Percentiles rank a stretch among this genome's conserved stretches.
phyloP scores from a whole-genome alignment of 345 rosid species.

The Physaria fendleri region DNA sequence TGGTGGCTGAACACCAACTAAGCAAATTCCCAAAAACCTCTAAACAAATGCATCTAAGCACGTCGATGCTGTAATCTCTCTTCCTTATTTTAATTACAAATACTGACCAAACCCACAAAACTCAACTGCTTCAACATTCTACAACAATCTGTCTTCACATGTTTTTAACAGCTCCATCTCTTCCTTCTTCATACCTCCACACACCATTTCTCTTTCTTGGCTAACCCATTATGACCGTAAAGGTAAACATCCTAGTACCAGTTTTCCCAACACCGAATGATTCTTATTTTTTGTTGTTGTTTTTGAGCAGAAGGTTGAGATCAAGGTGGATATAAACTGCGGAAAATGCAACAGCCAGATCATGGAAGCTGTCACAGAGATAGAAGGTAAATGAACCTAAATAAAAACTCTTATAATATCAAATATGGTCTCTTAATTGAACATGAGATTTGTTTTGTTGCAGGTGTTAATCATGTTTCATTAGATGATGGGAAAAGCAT shows the following conservation, averaged over 20 bases:
- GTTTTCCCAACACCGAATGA: neutral
- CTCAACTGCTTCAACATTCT: constrained; percentile 21
- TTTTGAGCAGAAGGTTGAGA: constrained; percentile 21
- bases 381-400: constrained; percentile 23
- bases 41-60: constrained; percentile 21
- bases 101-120: constrained; percentile 13
- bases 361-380: constrained; percentile 28
- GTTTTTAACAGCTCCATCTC: constrained; percentile 1
- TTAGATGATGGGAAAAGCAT: constrained; percentile 18
- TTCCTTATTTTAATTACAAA: constrained; percentile 11
- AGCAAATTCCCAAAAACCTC: constrained; percentile 7
- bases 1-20: constrained; percentile 20
- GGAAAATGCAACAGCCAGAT: constrained; percentile 25
- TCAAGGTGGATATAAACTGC: constrained; percentile 26
- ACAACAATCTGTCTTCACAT: constrained; percentile 22
- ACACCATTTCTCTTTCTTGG: neutral
- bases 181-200: constrained; percentile 8
- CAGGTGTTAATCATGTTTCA: constrained; percentile 27
- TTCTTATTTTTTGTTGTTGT: neutral
- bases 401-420: neutral
- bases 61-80: neutral
- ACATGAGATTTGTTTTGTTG: neutral
- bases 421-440: neutral
- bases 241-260: constrained; percentile 23
- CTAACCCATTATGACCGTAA: constrained; percentile 23